These are phyloP conservation scores for Sarcodon aspratus DNA, from an alignment of 768 basidiomycete species.

Conservation along the genomic window DNA sequence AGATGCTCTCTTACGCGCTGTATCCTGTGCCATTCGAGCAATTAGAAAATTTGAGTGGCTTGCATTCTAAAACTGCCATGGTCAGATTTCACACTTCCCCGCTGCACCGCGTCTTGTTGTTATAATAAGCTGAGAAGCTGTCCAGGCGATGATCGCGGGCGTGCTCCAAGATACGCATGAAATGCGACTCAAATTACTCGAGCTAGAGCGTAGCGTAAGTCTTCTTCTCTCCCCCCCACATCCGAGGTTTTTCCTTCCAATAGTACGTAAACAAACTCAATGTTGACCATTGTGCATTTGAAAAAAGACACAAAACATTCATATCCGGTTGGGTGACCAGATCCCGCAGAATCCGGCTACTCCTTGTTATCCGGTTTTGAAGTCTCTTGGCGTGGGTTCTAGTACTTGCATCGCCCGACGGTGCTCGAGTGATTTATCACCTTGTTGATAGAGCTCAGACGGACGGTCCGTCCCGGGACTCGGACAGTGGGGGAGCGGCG, in stretches of 20 bases:
- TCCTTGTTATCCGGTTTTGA: too few relatives aligned
- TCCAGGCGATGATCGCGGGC: constrained; percentile 63
- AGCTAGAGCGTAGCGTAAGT: constrained; percentile 59
- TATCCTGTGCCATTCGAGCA: constrained; percentile 46
- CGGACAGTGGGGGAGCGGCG: too few relatives aligned
- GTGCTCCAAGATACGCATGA: constrained; percentile 55
- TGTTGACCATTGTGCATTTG: too few relatives aligned
- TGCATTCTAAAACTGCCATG: constrained; percentile 73
- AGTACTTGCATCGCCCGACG: too few relatives aligned
- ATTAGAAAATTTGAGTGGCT: constrained; percentile 52
- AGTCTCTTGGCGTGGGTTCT: too few relatives aligned
- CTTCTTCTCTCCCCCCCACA: not conserved
- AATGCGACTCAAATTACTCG: constrained; percentile 50
- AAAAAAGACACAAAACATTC: too few relatives aligned
- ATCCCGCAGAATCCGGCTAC: too few relatives aligned
- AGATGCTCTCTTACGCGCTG: constrained; percentile 38
- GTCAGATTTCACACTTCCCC: constrained; percentile 19
- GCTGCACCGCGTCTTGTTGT: not conserved
- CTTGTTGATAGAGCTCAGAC: too few relatives aligned
- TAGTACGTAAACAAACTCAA: too few relatives aligned
- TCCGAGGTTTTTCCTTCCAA: not conserved
- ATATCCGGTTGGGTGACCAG: too few relatives aligned
- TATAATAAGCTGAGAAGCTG: not conserved
- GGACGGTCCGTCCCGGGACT: too few relatives aligned
- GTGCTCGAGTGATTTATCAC: too few relatives aligned